Evolutionary conservation across 1,284 basidiomycete genomes (phyloP).

Genomic region (Kwoniella shivajii): DNA sequence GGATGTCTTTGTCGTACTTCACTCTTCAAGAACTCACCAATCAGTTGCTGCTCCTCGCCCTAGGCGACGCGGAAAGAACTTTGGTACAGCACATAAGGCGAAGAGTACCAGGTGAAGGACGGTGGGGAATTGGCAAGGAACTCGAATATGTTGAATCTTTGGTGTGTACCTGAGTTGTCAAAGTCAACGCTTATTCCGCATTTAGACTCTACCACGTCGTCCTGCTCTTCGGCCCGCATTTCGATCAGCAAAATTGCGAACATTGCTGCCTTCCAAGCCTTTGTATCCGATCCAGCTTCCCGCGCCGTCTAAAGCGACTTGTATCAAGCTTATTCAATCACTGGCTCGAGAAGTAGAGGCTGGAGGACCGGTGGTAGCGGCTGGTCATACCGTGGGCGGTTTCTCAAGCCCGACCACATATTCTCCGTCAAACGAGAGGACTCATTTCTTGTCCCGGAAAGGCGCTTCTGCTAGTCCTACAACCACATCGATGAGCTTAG

Average conservation of each 20-base stretch:
- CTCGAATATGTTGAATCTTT: constrained; percentile 47
- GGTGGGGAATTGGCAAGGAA: constrained; percentile 48
- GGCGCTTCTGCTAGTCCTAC: constrained; percentile 13
- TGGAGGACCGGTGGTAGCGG: constrained; percentile 19
- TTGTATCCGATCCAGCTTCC: constrained; percentile 44
- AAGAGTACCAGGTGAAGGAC: constrained; percentile 46
- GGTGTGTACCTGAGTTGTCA: constrained; percentile 27
- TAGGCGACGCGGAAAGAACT: constrained; percentile 48
- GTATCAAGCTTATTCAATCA: constrained; percentile 39
- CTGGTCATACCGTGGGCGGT: constrained; percentile 2
- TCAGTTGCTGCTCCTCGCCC: constrained; percentile 40
- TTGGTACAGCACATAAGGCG: constrained; percentile 50
- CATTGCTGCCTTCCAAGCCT: constrained; percentile 35
- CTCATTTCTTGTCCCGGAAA: constrained; percentile 15
- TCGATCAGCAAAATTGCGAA: constrained; percentile 48
- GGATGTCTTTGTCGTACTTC: constrained; percentile 53
- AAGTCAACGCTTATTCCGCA: background rate
- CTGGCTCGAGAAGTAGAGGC: constrained; percentile 37
- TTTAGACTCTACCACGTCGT: constrained; percentile 34
- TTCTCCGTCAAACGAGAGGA: constrained; percentile 17
- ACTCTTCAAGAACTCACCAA: constrained; percentile 43
- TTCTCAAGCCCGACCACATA: background rate
- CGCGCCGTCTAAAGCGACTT: constrained; percentile 47
- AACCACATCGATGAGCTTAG: background rate
- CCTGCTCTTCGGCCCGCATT: constrained; percentile 50